Base-by-base conservation (phyloP, 305 asterid species). In the Ajuga reptans region DNA sequence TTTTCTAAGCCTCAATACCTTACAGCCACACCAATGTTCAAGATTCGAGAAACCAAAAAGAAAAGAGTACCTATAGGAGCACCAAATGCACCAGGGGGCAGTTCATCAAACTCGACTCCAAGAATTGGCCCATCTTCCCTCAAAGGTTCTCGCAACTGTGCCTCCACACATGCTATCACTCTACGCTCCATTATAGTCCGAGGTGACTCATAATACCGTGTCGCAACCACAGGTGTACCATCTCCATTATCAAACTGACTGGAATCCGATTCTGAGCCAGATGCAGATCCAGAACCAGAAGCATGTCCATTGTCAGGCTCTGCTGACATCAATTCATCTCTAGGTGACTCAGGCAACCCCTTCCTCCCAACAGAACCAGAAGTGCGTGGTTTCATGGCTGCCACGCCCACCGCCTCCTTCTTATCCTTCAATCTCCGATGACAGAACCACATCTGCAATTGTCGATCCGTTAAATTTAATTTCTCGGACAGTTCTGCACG, bases 371-470 rank as follows among this genome's bases (percentile, higher is more conserved):
- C 72, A 53, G 82, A 49, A 49, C 64, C 82, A 53, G 86, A 58
- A 47, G 79, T 57, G 10, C 71, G 85, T 45, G 88, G 88, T 82
- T 85, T 93, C 77, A 64, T 72, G 54, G 89, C 76, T 51, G 85
- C 69, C 81, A 64, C 75, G 57, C 89, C 89, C 63, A 79, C 83
- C 7, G 89, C 80, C 76, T 91, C 98, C 77, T 89, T 94, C 83
- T 94, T 94, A 68, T 89, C 97, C 83, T 94, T 94, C 83, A 94
- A 82, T 74, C 99, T 81, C 83, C 97, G 78, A 45, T 94, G 99
- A 72, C 99, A 94, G 78, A 94, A 94, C 99, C 99, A 94, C 99
- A 94, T 94, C 87, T 94, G 99, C 80, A 94, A 77, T 73, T 94
- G 99, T 65, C 99, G 77, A 68, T 94, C 99, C 2, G 96, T 86